Percentiles rank a stretch among this genome's conserved stretches.
Conservation (phyloP, 441 rosid species). For the Arabidopsis hybrid region DNA sequence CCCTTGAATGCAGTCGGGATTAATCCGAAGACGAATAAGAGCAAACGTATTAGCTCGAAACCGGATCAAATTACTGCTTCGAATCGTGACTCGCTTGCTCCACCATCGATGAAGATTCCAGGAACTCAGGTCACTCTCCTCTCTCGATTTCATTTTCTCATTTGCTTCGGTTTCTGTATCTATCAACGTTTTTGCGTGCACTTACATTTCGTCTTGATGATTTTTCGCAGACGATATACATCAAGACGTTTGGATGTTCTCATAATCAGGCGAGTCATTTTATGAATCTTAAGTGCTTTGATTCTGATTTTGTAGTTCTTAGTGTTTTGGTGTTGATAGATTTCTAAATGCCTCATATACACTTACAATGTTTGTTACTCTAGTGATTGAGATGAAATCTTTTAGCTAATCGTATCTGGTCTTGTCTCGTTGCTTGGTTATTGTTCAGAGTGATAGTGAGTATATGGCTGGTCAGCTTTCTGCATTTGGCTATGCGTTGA, state of each 20-base stretch:
- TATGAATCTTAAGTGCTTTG: neutral
- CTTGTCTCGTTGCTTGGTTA: neutral
- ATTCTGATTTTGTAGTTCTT: neutral
- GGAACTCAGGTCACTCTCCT: slow-evolving; percentile 72
- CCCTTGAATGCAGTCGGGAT: slow-evolving; percentile 68
- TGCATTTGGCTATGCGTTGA: slow-evolving; percentile 85
- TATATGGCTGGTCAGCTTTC: slow-evolving; percentile 99
- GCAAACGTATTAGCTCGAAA: slow-evolving; percentile 45
- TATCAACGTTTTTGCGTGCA: neutral
- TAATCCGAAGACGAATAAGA: slow-evolving; percentile 58
- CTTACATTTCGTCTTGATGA: slow-evolving; percentile 13
- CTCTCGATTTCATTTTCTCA: neutral
- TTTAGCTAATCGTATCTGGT: neutral
- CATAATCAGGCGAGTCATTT: slow-evolving; percentile 77
- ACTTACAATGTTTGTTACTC: neutral
- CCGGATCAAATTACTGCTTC: slow-evolving; percentile 34
- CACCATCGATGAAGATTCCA: slow-evolving; percentile 59
- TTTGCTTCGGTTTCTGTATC: neutral
- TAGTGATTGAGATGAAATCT: slow-evolving; percentile 1
- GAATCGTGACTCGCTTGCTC: slow-evolving; percentile 42
- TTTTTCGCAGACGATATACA: slow-evolving; percentile 66
- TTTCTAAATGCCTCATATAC: slow-evolving; percentile 1
- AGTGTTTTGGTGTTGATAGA: slow-evolving; percentile 13
- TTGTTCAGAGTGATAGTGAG: slow-evolving; percentile 95
- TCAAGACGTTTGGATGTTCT: slow-evolving; percentile 97